These are phyloP conservation scores for Diaporthe vexans DNA, from an alignment of 2,329 filamentous ascomycete genomes.

Conservation along the genomic window DNA sequence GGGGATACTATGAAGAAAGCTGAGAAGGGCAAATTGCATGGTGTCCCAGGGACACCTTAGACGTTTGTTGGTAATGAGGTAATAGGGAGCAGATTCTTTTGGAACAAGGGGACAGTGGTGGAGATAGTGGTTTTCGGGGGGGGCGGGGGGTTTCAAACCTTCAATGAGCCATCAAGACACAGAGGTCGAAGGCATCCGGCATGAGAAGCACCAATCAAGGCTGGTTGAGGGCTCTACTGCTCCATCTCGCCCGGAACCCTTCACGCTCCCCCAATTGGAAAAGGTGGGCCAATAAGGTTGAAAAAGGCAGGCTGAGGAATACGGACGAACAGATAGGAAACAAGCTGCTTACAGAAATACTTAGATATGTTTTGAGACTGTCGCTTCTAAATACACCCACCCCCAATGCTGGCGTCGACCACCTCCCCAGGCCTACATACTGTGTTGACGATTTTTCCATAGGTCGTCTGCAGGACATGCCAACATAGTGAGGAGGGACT, in stretches of 20 bases:
- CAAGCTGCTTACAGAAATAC: slow-evolving; percentile 25
- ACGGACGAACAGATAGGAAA: background rate
- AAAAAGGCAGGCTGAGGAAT: slow-evolving; percentile 16
- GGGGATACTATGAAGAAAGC: background rate
- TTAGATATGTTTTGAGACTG: slow-evolving; percentile 11
- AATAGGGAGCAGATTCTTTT: slow-evolving; percentile 12
- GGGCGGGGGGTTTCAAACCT: background rate
- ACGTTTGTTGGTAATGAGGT: slow-evolving; percentile 15
- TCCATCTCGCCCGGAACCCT: background rate
- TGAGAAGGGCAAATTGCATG: background rate
- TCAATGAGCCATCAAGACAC: background rate
- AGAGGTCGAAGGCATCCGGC: background rate
- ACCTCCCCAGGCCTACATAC: background rate
- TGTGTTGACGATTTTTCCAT: background rate
- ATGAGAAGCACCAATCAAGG: background rate
- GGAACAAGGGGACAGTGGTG: slow-evolving; percentile 2
- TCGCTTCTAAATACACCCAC: background rate
- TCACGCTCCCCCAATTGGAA: background rate
- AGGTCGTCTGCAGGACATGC: background rate
- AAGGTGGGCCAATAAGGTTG: background rate
- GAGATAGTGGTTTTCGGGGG: background rate
- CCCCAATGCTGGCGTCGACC: background rate
- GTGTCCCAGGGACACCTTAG: background rate
- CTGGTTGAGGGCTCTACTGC: background rate
- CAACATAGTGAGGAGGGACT: background rate